Base-by-base conservation (phyloP, 2,329 filamentous ascomycete genomes). In the Aspergillus thermomutatus region DNA sequence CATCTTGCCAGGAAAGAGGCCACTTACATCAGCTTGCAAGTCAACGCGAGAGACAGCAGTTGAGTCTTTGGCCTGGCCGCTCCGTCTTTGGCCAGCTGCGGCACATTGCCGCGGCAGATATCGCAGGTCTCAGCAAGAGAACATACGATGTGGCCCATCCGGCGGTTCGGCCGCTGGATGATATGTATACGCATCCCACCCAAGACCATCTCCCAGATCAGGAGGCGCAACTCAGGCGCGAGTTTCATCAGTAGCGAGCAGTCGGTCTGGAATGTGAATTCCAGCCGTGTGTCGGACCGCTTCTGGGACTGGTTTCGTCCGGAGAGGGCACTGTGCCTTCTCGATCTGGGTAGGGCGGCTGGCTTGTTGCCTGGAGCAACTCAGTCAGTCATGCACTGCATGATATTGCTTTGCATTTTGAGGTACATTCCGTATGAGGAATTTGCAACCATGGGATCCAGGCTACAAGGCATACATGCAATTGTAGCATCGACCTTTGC, bases 1-100 rank as follows among this genome's bases (percentile, higher is more conserved):
- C 25, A 25, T 19, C n/a, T 9, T 21, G 4, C 27, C 9, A 19
- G 14, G 19, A 17, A 50, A 3, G 25, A 26, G 17, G 3, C 17
- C 10, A 50, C 62, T 54, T 65, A 75, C 72, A 73, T 72, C 62
- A 74, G 72, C 52, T 70, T 71, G 64, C 72, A 74, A 17, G 67
- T 66, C 57, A 72, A 62, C 43, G 64, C 57, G 46, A 74, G 60
- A 25, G 65, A 64, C 4, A 75, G 61, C 28, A 74, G 62, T 41
- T 50, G 19, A 21, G 31, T 56, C 50, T 26, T 25, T 6, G 3
- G 6, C 6, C 27, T 43, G n/a, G 4, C 25, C 4, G 27, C 59
- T 19, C 53, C 58, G 14, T 66, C 64, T 53, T 67, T 69, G 2
- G 62, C 64, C 4, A 67, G 67, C 48, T 71, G 67, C 7, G 67